A percentile compares a stretch with the other conserved stretches of the same genome.
Evolutionary conservation across 345 rosid genomes (phyloP).

Genomic region (Citrus sp.): DNA sequence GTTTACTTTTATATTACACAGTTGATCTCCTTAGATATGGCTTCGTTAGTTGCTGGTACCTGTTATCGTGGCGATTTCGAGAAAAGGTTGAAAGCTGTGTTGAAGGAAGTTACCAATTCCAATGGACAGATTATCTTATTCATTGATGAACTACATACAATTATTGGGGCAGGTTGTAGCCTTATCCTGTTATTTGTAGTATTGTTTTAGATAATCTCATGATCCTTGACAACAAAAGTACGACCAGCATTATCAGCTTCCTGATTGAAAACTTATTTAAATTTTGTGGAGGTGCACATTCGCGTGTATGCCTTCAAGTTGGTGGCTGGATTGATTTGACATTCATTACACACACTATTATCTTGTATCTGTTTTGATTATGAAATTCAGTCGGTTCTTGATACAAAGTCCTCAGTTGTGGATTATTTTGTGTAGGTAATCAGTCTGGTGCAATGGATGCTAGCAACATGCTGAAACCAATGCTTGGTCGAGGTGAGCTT

Average conservation of each 20-base stretch:
- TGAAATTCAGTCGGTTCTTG: not conserved
- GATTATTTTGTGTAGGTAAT: slow-evolving; percentile 46
- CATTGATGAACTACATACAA: slow-evolving; percentile 92
- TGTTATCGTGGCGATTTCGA: slow-evolving; percentile 83
- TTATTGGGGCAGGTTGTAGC: slow-evolving; percentile 78
- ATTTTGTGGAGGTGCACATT: not conserved
- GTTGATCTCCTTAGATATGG: slow-evolving; percentile 90
- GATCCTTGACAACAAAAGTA: not conserved
- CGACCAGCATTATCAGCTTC: not conserved
- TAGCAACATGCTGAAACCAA: slow-evolving; percentile 87
- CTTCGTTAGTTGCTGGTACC: slow-evolving; percentile 90
- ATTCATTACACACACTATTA: not conserved
- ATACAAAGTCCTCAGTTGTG: not conserved
- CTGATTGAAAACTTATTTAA: not conserved
- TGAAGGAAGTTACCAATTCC: slow-evolving; percentile 87
- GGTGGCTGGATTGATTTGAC: not conserved
- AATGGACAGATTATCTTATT: slow-evolving; percentile 86
- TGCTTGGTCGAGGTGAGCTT: slow-evolving; percentile 93
- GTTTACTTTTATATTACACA: slow-evolving; percentile 21
- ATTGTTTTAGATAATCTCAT: not conserved
- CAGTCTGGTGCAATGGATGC: slow-evolving; percentile 90
- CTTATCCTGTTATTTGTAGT: not conserved
- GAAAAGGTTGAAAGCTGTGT: slow-evolving; percentile 81
- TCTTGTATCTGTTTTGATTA: not conserved
- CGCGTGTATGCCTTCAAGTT: not conserved